Evolutionary conservation across 441 rosid genomes (phyloP).

Genomic region (Bruguiera hainesii): DNA sequence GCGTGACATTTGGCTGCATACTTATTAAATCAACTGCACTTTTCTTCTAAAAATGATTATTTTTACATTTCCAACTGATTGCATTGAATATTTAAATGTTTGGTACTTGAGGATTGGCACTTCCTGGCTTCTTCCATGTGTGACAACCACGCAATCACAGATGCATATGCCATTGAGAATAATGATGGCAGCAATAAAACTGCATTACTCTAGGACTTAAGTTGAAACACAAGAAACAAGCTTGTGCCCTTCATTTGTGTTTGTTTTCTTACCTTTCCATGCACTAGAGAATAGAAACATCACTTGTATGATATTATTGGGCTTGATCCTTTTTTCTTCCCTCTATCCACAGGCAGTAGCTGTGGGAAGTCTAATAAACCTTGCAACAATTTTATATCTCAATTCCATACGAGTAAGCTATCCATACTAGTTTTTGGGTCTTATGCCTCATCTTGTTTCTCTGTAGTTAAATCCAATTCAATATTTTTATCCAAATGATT

Average conservation of each 20-base stretch:
- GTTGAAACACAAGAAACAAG: neutral
- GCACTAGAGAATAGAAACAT: neutral
- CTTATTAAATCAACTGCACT: too few relatives aligned
- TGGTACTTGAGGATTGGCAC: neutral
- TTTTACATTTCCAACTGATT: neutral
- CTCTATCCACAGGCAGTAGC: conserved; percentile 71
- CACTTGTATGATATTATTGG: neutral
- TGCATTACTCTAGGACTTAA: neutral
- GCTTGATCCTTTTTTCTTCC: conserved; percentile 8
- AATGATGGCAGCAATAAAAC: neutral
- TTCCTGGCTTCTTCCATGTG: neutral
- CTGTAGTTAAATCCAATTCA: conserved; percentile 1
- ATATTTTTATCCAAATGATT: conserved; percentile 3
- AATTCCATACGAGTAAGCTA: conserved; percentile 74
- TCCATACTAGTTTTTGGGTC: neutral
- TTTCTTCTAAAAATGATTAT: too few relatives aligned
- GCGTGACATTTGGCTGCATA: too few relatives aligned
- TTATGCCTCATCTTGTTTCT: conserved; percentile 11
- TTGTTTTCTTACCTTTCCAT: neutral
- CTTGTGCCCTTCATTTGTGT: neutral
- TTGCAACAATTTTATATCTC: conserved; percentile 88
- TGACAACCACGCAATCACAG: neutral
- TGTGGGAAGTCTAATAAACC: conserved; percentile 90
- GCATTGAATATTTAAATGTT: neutral
- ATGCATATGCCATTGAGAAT: neutral